Evolutionary conservation across 140 eudicot species (phyloP).

Genomic region (Senecio squalidus): DNA sequence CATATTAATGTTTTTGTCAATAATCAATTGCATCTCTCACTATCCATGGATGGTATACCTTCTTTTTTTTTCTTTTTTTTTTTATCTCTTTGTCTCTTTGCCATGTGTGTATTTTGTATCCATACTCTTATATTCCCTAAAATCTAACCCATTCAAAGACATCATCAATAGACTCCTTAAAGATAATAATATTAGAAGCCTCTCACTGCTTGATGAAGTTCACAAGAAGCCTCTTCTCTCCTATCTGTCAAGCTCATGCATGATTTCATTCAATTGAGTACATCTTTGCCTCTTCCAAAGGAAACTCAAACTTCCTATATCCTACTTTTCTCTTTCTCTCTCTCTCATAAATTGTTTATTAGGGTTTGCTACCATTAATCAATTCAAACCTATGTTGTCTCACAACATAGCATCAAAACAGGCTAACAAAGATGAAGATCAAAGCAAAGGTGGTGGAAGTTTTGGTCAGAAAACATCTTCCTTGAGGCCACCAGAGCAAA

Average conservation of each 20-base stretch:
- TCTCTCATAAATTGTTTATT: slow-evolving; percentile 8
- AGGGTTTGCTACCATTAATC: slow-evolving; percentile 17
- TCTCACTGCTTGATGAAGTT: slow-evolving; percentile 56
- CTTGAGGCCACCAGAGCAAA: slow-evolving; percentile 35
- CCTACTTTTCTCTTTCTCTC: slow-evolving; percentile 5
- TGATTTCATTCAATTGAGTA: slow-evolving; percentile 54
- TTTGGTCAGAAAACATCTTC: slow-evolving; percentile 25
- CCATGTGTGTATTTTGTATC: slow-evolving; percentile 12
- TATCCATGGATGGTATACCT: slow-evolving; percentile 17
- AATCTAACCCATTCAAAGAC: slow-evolving; percentile 35
- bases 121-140: slow-evolving; percentile 4
- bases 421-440: slow-evolving; percentile 33
- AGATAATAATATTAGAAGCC: slow-evolving; percentile 24
- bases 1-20: background rate
- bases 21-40: background rate
- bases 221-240: slow-evolving; percentile 46
- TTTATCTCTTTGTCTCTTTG: slow-evolving; percentile 20
- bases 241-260: slow-evolving; percentile 51
- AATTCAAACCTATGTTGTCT: slow-evolving; percentile 26
- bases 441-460: slow-evolving; percentile 22
- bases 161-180: slow-evolving; percentile 5
- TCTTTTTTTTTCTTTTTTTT: slow-evolving; percentile 17
- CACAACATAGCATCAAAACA: slow-evolving; percentile 27
- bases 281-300: slow-evolving; percentile 44
- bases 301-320: slow-evolving; percentile 34